A percentile compares a stretch with the other conserved stretches of the same genome.
These are phyloP conservation scores for Nannizziopsis arthrosporioides DNA, from an alignment of 2,329 filamentous ascomycete genomes.

Conservation along the genomic window DNA sequence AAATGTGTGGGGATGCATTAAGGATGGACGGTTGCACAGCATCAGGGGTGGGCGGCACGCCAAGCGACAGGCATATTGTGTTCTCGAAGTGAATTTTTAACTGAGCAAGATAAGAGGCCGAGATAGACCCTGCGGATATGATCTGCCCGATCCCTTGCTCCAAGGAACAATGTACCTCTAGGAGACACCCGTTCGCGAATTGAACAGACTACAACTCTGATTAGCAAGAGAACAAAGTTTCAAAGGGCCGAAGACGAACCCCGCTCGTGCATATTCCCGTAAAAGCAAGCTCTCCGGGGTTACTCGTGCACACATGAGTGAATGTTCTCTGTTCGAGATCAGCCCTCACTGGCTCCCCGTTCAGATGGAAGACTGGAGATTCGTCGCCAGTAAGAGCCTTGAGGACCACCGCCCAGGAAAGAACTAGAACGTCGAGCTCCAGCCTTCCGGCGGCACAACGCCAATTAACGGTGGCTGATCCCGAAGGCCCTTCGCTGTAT, in stretches of 20 bases:
- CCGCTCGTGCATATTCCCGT: slow-evolving; percentile 21
- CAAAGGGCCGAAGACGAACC: slow-evolving; percentile 10
- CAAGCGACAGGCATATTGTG: slow-evolving; percentile 19
- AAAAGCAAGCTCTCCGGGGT: slow-evolving; percentile 12
- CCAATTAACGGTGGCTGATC: slow-evolving; percentile 9
- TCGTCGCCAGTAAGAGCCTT: slow-evolving; percentile 25
- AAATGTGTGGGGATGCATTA: slow-evolving; percentile 42
- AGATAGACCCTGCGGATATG: slow-evolving; percentile 20
- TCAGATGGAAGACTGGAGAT: slow-evolving; percentile 23
- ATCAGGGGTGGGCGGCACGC: slow-evolving; percentile 3
- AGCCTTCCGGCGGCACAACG: slow-evolving; percentile 2
- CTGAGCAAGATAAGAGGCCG: slow-evolving; percentile 20
- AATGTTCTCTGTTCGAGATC: slow-evolving; percentile 17
- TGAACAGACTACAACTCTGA: not conserved
- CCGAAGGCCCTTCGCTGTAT: slow-evolving; percentile 11
- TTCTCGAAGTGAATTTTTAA: slow-evolving; percentile 22
- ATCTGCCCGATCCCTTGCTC: slow-evolving; percentile 19
- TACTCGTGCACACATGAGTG: slow-evolving; percentile 15
- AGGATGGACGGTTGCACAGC: slow-evolving; percentile 41
- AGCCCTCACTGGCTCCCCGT: slow-evolving; percentile 21
- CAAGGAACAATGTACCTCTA: slow-evolving; percentile 20
- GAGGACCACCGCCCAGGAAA: slow-evolving; percentile 24
- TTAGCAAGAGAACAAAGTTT: not conserved
- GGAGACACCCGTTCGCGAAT: slow-evolving; percentile 10
- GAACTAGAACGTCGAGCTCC: slow-evolving; percentile 9